These are phyloP conservation scores for Litsea cubeba DNA, from an alignment of 164 flowering plant genomes.

Conservation along the genomic window DNA sequence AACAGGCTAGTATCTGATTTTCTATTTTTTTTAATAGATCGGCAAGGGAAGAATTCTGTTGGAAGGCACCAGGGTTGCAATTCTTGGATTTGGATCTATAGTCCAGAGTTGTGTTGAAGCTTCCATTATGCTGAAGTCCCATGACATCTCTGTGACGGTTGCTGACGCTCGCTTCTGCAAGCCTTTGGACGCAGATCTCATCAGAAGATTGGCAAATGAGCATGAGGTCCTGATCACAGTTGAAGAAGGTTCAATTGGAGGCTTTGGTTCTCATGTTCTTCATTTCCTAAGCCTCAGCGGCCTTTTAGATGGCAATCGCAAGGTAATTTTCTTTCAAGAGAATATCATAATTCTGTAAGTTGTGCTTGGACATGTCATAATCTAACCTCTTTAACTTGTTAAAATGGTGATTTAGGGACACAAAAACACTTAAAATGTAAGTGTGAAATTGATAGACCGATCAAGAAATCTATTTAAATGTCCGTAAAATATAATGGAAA, in stretches of 20 bases:
- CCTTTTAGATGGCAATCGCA: slow-evolving; percentile 73
- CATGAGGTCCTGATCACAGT: slow-evolving; percentile 74
- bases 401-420: not conserved
- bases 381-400: not conserved
- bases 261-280: slow-evolving; percentile 81
- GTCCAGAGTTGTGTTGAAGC: slow-evolving; percentile 75
- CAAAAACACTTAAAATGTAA: not conserved
- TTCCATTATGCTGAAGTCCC: slow-evolving; percentile 41
- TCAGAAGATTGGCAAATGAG: slow-evolving; percentile 57
- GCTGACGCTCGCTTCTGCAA: slow-evolving; percentile 94
- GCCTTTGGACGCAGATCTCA: slow-evolving; percentile 70
- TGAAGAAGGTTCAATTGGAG: slow-evolving; percentile 90
- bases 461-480: not conserved
- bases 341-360: not conserved
- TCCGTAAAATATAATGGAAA: not conserved
- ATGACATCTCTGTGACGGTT: slow-evolving; percentile 45
- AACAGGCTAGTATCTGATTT: not conserved
- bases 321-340: slow-evolving; percentile 37
- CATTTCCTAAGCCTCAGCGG: slow-evolving; percentile 68
- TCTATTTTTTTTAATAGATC: slow-evolving; percentile 37
- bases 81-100: slow-evolving; percentile 72
- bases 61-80: slow-evolving; percentile 79
- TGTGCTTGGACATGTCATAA: not conserved
- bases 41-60: slow-evolving; percentile 77
- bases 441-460: not conserved